Evolutionary conservation across 129 eudicot species (phyloP), one percentile per base, ranked within the genome.

Genomic region (Arctium lappa): DNA sequence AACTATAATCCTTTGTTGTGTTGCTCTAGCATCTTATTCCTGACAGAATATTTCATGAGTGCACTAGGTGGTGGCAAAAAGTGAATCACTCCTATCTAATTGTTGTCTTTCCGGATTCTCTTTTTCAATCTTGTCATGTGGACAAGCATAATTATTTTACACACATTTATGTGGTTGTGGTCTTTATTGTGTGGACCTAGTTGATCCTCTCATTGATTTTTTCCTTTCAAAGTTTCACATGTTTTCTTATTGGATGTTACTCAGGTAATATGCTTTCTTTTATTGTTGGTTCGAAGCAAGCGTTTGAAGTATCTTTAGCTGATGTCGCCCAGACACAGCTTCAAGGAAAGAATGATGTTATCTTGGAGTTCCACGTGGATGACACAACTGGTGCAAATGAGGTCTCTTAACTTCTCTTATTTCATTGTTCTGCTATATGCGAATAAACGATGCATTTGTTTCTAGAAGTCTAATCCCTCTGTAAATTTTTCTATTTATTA

Each of bases 301-400:
- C 98, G 9, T 95, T 95, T 79, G 98, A 95, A 89, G 82, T 95
- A 56, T 95, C 99, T 2, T 84, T 95, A 79, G 97, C 99, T 29
- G 98, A 95, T 85, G 98, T 95, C 32, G 77, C 99, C 33, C 99
- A 93, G 75, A 91, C 99, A 75, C 98, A 93, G 65, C 90, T 96
- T 66, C 99, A 96, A 91, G 99, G 95, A 33, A 96, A 96, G 82
- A 96, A 89, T 85, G 99, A 96, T 88, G 99, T 96, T 77, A 85
- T 93, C 83, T 78, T 96, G 94, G 99, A 96, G 88, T 96, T 96
- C 83, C 99, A 96, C 39, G 98, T 96, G 32, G 99, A 96, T 88
- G 99, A 96, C 81, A 93, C 98, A 38, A 90, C 99, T 74, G 95
- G 99, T 74, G 99, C 99, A 69, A 96, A 91, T 73, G 99, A 96